A percentile compares a stretch with the other conserved stretches of the same genome.
Evolutionary conservation across 495 filamentous ascomycete genomes (phyloP).

Genomic region (Aspergillus nanangensis): DNA sequence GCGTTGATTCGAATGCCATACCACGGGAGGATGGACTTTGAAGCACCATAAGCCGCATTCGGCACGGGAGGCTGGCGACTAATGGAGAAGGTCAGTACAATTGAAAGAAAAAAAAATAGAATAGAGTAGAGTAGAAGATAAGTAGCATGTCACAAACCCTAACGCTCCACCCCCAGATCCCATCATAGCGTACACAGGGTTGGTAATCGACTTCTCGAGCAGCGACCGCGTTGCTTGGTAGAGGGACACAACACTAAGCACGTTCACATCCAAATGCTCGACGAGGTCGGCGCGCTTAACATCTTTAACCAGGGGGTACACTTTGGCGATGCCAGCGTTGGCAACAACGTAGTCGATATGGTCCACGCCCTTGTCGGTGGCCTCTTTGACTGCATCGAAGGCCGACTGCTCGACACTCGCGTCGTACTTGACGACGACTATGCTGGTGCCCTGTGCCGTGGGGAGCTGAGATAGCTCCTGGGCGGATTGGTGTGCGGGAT

Average conservation of each 20-base stretch:
- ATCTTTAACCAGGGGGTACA: constrained; percentile 15
- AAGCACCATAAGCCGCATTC: constrained; percentile 31
- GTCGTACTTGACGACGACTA: constrained; percentile 41
- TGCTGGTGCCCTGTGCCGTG: constrained; percentile 22
- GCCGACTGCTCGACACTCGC: constrained; percentile 20
- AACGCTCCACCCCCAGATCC: constrained; percentile 20
- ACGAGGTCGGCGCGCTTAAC: constrained; percentile 24
- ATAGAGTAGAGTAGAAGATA: not conserved
- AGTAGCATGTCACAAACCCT: not conserved
- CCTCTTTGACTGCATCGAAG: constrained; percentile 18
- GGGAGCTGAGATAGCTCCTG: constrained; percentile 9
- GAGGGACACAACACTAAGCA: constrained; percentile 27
- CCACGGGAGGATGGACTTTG: constrained; percentile 34
- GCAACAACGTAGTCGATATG: constrained; percentile 45
- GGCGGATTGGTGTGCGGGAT: not conserved
- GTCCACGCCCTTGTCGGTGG: constrained; percentile 22
- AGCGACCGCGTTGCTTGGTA: constrained; percentile 36
- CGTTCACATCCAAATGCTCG: constrained; percentile 36
- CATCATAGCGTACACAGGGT: constrained; percentile 31
- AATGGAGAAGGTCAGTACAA: not conserved
- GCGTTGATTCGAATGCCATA: constrained; percentile 32
- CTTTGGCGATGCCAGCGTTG: constrained; percentile 40
- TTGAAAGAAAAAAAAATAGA: not conserved
- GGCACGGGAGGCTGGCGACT: constrained; percentile 16
- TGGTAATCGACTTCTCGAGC: constrained; percentile 19